Evolutionary conservation across 257 asterid species (phyloP), one percentile per base, ranked within the genome.

Genomic region (Dorcoceras hygrometricum): DNA sequence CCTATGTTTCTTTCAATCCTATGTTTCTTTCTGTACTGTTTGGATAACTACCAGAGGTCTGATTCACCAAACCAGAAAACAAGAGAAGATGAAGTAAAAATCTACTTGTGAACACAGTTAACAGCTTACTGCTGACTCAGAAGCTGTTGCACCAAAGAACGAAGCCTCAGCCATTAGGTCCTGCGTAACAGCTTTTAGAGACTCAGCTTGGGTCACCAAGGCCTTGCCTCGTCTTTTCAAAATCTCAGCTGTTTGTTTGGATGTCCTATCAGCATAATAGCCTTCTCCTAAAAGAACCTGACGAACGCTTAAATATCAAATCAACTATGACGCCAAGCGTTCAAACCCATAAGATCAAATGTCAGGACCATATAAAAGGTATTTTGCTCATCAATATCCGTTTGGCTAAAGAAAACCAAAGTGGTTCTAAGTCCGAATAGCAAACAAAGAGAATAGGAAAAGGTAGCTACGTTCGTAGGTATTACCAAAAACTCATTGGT

Each of bases 211-310:
- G 59, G 83, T 56, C 68, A 85, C 95, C 70, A 93, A 65, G 46
- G 46, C 78, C 57, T 81, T 88, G 62, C 88, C 90, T 77, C 99
- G 82, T 77, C 99, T 80, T 73, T 78, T 78, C 80, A 94, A 69
- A 78, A 88, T 88, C 57, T 90, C 99, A 70, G 74, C 48, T 14
- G 99, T 87, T 82, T 90, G 96, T 76, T 87, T 90, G 23, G 97
- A 80, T 71, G 97, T 82, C 81, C 97, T 83, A 59, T 90, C 92
- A 28, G 90, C 92, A 60, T 88, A 89, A 77, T 88, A 82, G 53
- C 95, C 89, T 68, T 83, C 99, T 68, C 99, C 99, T 25, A 90
- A 68, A 63, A 94, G 90, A 57, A 94, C 97, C 96, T 90, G 76
- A 75, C 71, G 31, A 58, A 68, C 63, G 43, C 67, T 69, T 43